Evolutionary conservation across 208 protist genomes (phyloP), one percentile per base, ranked within the genome.

Genomic region (Naegleria lovaniensis): DNA sequence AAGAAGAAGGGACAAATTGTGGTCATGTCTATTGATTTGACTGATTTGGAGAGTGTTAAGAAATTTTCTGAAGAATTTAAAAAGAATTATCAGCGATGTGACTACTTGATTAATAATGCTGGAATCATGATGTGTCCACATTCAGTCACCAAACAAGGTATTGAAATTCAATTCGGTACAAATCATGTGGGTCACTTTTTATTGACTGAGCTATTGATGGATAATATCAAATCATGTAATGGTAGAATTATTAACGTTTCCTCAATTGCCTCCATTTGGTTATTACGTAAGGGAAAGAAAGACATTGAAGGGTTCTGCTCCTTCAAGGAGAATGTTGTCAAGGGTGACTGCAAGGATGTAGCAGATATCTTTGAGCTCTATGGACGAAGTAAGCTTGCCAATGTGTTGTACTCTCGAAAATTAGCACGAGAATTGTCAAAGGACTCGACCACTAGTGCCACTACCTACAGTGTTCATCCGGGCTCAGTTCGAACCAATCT

Each of bases 51-150:
- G 25, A 76, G 41, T 76, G 55, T 90, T 40, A 52, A 90, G 55
- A 29, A n/a, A 41, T 33, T 40, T 16, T 0, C 22, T 22, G 5
- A 48, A 36, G 38, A 39, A 36, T 79, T 89, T 89, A 79, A 33
- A 2, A 15, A 89, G n/a, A 59, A 79, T 19, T 33, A 39, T 33
- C 11, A 79, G 1, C 16, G 33, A 79, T 40, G 59, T 19, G 51
- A 59, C n/a, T 15, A 51, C 75, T 48, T 90, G 15, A 36, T 90
- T 9, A 90, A 90, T 83, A 90, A 90, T 51, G 88, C 88, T 29
- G 88, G 88, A 48, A 58, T 76, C 11, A 90, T 90, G 88, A 90
- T 90, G 88, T 29, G 16, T 3, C 88, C 88, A 29, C 75, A 83
- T 36, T 22, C 11, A 29, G 40, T 51, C 11, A 90, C 88, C n/a